Evolutionary conservation across 768 basidiomycete genomes (phyloP).

Genomic region (Tubosaeta sp.): DNA sequence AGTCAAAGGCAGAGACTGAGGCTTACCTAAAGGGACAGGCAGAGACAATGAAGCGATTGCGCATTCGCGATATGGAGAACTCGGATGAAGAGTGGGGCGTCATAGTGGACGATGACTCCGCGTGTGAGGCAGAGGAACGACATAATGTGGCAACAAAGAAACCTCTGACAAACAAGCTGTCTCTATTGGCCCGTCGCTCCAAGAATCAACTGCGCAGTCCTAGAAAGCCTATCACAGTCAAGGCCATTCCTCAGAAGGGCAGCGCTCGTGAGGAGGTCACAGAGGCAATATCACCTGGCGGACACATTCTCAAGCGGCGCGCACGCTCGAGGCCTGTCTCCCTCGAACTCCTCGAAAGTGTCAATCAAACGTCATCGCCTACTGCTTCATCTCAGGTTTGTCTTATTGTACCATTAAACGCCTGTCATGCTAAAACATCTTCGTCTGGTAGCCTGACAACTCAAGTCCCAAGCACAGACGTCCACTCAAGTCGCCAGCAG

Average conservation of each 20-base stretch:
- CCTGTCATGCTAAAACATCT: background rate
- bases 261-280: constrained; percentile 54
- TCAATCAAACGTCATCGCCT: constrained; percentile 42
- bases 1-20: constrained; percentile 35
- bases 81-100: constrained; percentile 43
- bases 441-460: constrained; percentile 8
- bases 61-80: constrained; percentile 51
- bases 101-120: constrained; percentile 46
- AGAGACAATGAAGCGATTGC: constrained; percentile 59
- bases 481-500: constrained; percentile 12
- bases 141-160: constrained; percentile 28
- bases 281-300: constrained; percentile 71
- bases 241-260: constrained; percentile 34
- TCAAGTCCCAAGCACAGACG: constrained; percentile 13
- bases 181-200: constrained; percentile 23
- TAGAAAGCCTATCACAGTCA: constrained; percentile 21
- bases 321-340: constrained; percentile 73
- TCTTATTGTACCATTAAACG: background rate
- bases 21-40: constrained; percentile 48
- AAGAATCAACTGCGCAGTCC: constrained; percentile 29
- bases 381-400: constrained; percentile 28
- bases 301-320: constrained; percentile 70
- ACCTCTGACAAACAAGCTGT: constrained; percentile 29
- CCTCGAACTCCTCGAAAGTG: constrained; percentile 54
- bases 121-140: constrained; percentile 46